phyloP scores from a whole-genome alignment of 2,329 filamentous ascomycete species.

The Neurospora crassa region DNA sequence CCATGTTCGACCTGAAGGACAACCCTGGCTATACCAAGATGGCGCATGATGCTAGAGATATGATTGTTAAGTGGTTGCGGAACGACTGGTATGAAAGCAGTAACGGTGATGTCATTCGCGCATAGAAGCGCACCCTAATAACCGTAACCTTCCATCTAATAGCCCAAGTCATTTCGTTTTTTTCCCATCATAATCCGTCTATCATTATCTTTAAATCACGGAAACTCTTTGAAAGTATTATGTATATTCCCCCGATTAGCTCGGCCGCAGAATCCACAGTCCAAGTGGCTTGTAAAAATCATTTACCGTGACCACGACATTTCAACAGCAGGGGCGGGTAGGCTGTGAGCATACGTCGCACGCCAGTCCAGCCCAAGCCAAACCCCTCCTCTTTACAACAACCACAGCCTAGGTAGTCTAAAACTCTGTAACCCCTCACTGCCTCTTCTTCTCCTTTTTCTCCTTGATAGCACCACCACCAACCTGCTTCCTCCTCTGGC shows the following conservation, averaged over 20 bases:
- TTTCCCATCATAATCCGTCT: not conserved
- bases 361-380: not conserved
- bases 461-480: conserved; percentile 42
- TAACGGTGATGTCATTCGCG: conserved; percentile 22
- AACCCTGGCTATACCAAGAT: conserved; percentile 67
- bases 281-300: not conserved
- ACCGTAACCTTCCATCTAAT: not conserved
- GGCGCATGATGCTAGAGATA: conserved; percentile 52
- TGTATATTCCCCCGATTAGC: not conserved
- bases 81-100: conserved; percentile 59
- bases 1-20: conserved; percentile 62
- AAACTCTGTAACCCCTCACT: conserved; percentile 20
- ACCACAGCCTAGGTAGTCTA: not conserved
- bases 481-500: conserved; percentile 61
- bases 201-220: conserved; percentile 1
- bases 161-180: not conserved
- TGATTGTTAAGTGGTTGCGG: conserved; percentile 55
- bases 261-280: not conserved
- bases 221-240: not conserved
- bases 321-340: not conserved
- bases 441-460: conserved; percentile 32
- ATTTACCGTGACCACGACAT: not conserved
- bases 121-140: not conserved
- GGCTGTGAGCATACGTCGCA: not conserved
- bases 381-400: not conserved